Base-by-base conservation (phyloP, 2,329 filamentous ascomycete genomes). In the Aspergillus puulaauensis region DNA sequence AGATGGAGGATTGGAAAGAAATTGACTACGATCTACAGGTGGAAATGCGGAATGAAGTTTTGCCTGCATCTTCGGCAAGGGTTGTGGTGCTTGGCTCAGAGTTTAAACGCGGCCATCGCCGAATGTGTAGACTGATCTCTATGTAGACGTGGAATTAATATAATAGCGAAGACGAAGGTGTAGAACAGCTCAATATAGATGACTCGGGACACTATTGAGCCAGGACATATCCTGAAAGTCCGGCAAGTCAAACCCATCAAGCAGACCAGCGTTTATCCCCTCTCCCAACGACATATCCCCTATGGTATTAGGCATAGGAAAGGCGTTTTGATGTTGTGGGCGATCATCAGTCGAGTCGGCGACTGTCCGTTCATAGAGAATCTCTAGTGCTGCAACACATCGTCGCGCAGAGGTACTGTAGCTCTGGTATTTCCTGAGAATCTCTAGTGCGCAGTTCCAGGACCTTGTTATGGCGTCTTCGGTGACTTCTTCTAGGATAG, bases 201-300 rank as follows among this genome's bases (percentile, higher is more conserved):
- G 70, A 35, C 68, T 72, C 1, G 70, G 69, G 12, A 72, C 69
- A 35, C 70, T 72, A 41, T 71, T 69, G 12, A 72, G 47, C 70
- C 70, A 72, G 6, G 69, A 71, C 68, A 72, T 72, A 54, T 72
- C 68, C 45, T 70, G 68, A n/a, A 71, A 69, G 39, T 72, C 70
- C 1, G 64, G 63, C 4, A 70, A 45, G 35, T 71, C 67, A 43
- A 71, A 65, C 2, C 57, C 59, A 23, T 71, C 67, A 12, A 71
- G 46, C 4, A 70, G 57, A 12, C 62, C 54, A 0, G 64, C 53
- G 49, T 67, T 64, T 23, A 70, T 64, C 6, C 66, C 66, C 45
- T 70, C 70, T 21, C 67, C 68, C 12, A 71, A 58, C 0, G 67
- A 62, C n/a, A 68, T 59, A 15, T 71, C 68, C 35, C 66, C 58